Conservation (phyloP, 306 rosid genomes). For the Elaeagnus macrophylla region DNA sequence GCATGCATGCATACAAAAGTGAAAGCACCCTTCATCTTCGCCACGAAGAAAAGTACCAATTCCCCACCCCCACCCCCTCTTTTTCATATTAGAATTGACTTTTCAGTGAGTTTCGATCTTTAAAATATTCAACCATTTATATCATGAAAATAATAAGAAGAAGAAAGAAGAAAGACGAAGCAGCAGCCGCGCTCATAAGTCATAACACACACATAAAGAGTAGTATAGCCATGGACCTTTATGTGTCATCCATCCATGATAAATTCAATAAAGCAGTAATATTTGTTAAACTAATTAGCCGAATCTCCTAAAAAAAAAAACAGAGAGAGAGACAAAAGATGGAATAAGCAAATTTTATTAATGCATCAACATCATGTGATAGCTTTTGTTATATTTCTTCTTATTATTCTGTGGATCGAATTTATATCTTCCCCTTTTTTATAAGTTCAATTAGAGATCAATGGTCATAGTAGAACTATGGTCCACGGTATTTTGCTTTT, state of each 20-base stretch:
- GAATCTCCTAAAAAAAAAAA: constrained; percentile 1
- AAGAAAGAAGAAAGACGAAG: no score
- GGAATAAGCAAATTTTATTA: constrained; percentile 5
- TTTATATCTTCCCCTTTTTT: not conserved
- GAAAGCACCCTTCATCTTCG: constrained; percentile 41
- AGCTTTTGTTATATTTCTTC: not conserved
- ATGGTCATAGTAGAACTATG: not conserved
- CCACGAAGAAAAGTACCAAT: constrained; percentile 55
- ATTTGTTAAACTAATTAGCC: constrained; percentile 12
- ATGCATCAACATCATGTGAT: constrained; percentile 4
- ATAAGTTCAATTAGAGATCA: not conserved
- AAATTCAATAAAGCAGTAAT: constrained; percentile 4
- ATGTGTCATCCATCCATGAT: constrained; percentile 48
- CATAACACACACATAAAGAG: no score
- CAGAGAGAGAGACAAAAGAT: not conserved
- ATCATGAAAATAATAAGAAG: no score
- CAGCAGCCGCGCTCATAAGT: no score
- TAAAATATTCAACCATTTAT: no score
- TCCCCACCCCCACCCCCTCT: no score
- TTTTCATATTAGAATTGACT: no score
- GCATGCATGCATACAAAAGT: no score
- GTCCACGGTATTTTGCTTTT: constrained; percentile 13
- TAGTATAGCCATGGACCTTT: no score
- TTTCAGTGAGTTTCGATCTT: no score
- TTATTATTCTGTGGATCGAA: not conserved